Evolutionary conservation across 345 rosid genomes (phyloP).

Genomic region (Pugionium cornutum): DNA sequence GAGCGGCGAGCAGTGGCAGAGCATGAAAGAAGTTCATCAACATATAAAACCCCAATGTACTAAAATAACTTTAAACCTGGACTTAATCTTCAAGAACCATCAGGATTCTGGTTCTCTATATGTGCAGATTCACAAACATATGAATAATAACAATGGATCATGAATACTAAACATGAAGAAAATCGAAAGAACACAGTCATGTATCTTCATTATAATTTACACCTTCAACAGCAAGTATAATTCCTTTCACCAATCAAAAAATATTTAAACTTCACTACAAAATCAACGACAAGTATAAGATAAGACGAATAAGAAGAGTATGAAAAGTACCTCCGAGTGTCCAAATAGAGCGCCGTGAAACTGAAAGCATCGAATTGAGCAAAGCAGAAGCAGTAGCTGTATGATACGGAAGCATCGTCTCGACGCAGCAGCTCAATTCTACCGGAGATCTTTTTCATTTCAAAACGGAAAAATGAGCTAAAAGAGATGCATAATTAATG

Average conservation of each 20-base stretch:
- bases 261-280: neutral
- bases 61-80: neutral
- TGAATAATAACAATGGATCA: neutral
- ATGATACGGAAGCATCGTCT: constrained; percentile 81
- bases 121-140: neutral
- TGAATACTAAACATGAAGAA: neutral
- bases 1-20: neutral
- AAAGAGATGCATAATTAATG: neutral
- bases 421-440: constrained; percentile 74
- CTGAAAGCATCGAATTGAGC: constrained; percentile 82
- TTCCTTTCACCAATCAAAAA: neutral
- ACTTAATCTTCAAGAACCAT: constrained; percentile 2
- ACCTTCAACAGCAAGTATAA: neutral
- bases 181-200: neutral
- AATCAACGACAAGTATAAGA: too few relatives aligned
- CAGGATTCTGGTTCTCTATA: neutral
- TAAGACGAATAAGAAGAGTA: neutral
- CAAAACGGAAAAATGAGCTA: neutral
- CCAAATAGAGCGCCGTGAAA: constrained; percentile 62
- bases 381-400: constrained; percentile 84
- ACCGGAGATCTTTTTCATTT: constrained; percentile 59
- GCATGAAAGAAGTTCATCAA: neutral
- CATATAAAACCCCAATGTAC: neutral
- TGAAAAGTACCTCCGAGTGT: constrained; percentile 50
- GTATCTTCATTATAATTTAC: neutral